These are phyloP conservation scores for Crassisporium funariophilum DNA, from an alignment of 768 basidiomycete species.

Conservation along the genomic window DNA sequence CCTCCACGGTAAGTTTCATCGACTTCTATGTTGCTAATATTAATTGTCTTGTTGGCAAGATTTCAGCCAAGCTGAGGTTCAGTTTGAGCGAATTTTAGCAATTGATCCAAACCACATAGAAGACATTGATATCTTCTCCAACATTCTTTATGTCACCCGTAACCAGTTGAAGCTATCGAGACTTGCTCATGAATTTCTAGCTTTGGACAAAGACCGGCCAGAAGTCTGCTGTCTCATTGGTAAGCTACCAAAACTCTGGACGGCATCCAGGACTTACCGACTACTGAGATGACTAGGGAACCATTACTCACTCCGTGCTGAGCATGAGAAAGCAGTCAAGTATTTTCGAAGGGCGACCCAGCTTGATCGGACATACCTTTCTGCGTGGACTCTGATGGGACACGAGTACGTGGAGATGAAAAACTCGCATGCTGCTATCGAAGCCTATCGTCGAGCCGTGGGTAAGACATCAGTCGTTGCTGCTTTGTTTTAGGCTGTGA, in stretches of 20 bases:
- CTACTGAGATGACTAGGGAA: constrained; percentile 64
- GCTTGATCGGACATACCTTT: constrained; percentile 90
- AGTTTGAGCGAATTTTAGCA: constrained; percentile 81
- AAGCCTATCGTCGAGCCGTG: constrained; percentile 94
- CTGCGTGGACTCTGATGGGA: constrained; percentile 99
- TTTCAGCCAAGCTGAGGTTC: constrained; percentile 79
- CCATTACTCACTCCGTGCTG: constrained; percentile 89
- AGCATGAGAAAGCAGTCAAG: constrained; percentile 94
- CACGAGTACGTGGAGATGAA: constrained; percentile 99
- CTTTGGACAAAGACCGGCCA: constrained; percentile 89
- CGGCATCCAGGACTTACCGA: neutral
- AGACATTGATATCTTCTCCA: constrained; percentile 94
- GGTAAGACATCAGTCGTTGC: constrained; percentile 51
- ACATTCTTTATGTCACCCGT: constrained; percentile 95
- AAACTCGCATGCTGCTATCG: constrained; percentile 98
- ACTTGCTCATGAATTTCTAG: constrained; percentile 89
- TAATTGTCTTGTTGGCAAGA: constrained; percentile 49
- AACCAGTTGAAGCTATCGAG: constrained; percentile 86
- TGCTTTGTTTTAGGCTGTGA: neutral
- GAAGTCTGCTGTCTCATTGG: constrained; percentile 97
- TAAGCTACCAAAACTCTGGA: constrained; percentile 37
- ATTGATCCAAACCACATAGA: constrained; percentile 90
- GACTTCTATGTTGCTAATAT: constrained; percentile 4
- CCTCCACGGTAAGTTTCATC: constrained; percentile 69
- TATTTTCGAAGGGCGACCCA: constrained; percentile 96